Percentiles rank a stretch among this genome's conserved stretches.
These are phyloP conservation scores for Phytophthora pluvialis DNA, from an alignment of 352 stramenopile species.

Conservation along the genomic window DNA sequence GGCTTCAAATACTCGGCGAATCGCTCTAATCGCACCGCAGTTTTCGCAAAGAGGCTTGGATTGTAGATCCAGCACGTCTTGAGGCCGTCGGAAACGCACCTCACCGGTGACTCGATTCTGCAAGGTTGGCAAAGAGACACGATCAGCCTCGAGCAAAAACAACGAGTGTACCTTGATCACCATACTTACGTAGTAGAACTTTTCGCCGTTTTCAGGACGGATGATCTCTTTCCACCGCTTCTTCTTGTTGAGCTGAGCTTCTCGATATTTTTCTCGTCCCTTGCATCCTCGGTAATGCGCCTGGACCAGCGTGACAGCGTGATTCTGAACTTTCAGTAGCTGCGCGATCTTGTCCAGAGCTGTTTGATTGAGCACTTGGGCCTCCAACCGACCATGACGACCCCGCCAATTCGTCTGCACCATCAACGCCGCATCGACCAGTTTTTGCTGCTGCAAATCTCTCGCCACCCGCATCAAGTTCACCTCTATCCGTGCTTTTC, in stretches of 20 bases:
- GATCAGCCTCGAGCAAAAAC: slow-evolving; percentile 4
- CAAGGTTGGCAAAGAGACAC: slow-evolving; percentile 3
- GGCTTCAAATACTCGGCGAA: not conserved
- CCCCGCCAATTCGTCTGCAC: slow-evolving; percentile 64
- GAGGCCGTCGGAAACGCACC: slow-evolving; percentile 89
- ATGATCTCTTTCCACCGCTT: slow-evolving; percentile 92
- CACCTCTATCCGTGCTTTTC: slow-evolving; percentile 47
- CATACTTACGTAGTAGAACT: slow-evolving; percentile 91
- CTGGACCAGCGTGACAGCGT: slow-evolving; percentile 78
- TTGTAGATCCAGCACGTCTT: slow-evolving; percentile 93
- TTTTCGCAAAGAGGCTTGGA: slow-evolving; percentile 90
- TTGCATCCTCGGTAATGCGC: slow-evolving; percentile 73
- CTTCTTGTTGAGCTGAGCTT: slow-evolving; percentile 67
- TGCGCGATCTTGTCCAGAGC: slow-evolving; percentile 49
- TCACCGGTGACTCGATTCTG: slow-evolving; percentile 94
- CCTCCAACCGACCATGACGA: slow-evolving; percentile 39
- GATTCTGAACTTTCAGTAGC: slow-evolving; percentile 65
- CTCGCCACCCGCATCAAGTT: slow-evolving; percentile 50
- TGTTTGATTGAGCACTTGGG: slow-evolving; percentile 35
- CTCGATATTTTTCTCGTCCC: slow-evolving; percentile 66
- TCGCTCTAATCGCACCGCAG: slow-evolving; percentile 57
- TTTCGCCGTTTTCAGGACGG: slow-evolving; percentile 69
- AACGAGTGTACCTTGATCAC: not conserved
- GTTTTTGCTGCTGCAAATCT: slow-evolving; percentile 44
- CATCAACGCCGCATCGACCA: slow-evolving; percentile 40